Base-by-base conservation (phyloP, 2,329 filamentous ascomycete genomes). In the Dactylonectria estremocensis region DNA sequence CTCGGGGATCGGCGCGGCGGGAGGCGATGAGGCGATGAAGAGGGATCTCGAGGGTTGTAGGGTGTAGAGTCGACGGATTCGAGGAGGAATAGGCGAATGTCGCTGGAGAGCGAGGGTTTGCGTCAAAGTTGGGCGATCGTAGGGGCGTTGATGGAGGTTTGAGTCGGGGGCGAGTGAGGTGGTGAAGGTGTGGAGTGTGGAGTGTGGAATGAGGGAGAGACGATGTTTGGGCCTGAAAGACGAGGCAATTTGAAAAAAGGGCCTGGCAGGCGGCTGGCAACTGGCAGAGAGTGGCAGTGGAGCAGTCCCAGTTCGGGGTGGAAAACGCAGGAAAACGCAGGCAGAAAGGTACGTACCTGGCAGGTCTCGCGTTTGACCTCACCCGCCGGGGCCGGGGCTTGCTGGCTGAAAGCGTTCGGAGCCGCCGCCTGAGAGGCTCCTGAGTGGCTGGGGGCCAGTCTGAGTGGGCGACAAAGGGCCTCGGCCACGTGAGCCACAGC, bases 181-280 rank as follows among this genome's bases (percentile, higher is more conserved):
- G 74, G 74, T 76, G 72, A 72, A 73, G 69, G 64, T 70, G 74
- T 72, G 72, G 67, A 74, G 64, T 70, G 74, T 72, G 72, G 67
- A 74, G 74, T 66, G 72, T 76, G 73, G 74, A 76, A 77, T 76
- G 74, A 74, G 73, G 73, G 73, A 74, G 72, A 66, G 59, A 28
- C 60, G 55, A 66, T 61, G 54, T 74, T 75, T 67, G 66, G 66
- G 77, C 77, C 77, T 79, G 77, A 79, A 77, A 78, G 69, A 73
- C 76, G 68, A 79, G 77, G 77, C 77, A 78, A 68, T 64, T 64
- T 65, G 48, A 66, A 57, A 63, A 61, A 37, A 61, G 58, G 67
- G n/a, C n/a, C n/a, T n/a, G n/a, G n/a, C n/a, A n/a, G n/a, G n/a
- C n/a, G n/a, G n/a, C n/a, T n/a, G n/a, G n/a, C n/a, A n/a, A n/a